Base-by-base conservation (phyloP, 169 alveolate genomes). In the Plasmodium knowlesi region DNA sequence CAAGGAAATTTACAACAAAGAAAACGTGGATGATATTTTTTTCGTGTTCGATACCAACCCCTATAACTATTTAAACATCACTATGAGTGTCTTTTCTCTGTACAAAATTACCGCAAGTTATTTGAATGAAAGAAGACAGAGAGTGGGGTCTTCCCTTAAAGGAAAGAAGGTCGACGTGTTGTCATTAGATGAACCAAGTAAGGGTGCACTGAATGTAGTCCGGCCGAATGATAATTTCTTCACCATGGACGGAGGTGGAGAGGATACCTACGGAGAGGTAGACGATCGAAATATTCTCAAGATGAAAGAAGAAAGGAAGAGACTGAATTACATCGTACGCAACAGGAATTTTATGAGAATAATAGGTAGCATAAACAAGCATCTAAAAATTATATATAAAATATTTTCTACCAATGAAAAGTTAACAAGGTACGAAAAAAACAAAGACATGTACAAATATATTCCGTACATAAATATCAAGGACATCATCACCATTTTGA, bases 51-150 rank as follows among this genome's bases (percentile, higher is more conserved):
- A 89, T 73, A 89, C 94, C 0, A 78, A 89, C 67, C 94, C 94
- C 2, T 89, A 79, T 89, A 89, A 43, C 22, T 89, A 89, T 53
- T 89, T 89, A 79, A 89, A 89, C 50, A 22, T 89, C 22, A 89
- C 94, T 5, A 89, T 89, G 94, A 89, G 94, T 41, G 94, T 89
- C 19, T 89, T 89, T 61, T 89, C 84, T 30, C 50, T 89, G 34
- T 78, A 89, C n/a, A 89, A 89, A 37, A 39, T 89, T 46, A 81
- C 94, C 0, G 79, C 57, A 19, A 50, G 71, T n/a, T 89, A 79
- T 30, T n/a, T 89, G 43, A 78, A 89, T 41, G 94, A 86, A 12
- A 86, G 81, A 54, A 53, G 73, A 41, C 41, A 43, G 82, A 79
- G 82, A 73, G 22, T 53, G 22, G 53, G 28, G 25, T 67, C 41